These are phyloP conservation scores for Colletotrichum navitas DNA, from an alignment of 2,329 filamentous ascomycete species.

Conservation along the genomic window DNA sequence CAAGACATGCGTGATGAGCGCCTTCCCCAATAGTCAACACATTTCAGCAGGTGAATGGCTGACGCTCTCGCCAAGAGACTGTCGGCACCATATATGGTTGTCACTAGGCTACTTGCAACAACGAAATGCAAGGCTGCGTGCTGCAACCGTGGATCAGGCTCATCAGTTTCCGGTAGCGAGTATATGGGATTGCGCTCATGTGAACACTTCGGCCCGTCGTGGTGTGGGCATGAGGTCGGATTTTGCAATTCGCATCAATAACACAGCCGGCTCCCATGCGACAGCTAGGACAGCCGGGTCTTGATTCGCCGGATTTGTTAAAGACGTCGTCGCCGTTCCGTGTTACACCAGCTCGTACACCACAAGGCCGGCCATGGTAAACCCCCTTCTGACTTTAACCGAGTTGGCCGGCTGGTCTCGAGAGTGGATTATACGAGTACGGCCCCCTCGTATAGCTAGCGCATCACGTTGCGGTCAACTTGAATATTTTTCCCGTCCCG, in stretches of 20 bases:
- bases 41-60: neutral
- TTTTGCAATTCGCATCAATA: neutral
- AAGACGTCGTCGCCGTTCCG: too few species aligned
- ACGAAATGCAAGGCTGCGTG: neutral
- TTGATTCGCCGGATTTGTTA: neutral
- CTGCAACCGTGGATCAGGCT: neutral
- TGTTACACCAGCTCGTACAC: neutral
- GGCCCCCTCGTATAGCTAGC: neutral
- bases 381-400: neutral
- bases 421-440: neutral
- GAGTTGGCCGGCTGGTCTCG: neutral
- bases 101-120: neutral
- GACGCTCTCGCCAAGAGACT: neutral
- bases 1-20: neutral
- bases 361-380: neutral
- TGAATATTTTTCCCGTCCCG: neutral
- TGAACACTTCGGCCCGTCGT: neutral
- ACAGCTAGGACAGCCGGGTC: too few species aligned
- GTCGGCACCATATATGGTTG: neutral
- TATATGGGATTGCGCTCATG: neutral
- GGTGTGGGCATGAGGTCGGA: neutral
- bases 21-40: neutral
- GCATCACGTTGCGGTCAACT: neutral
- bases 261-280: neutral
- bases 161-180: neutral